A percentile compares a stretch with the other conserved stretches of the same genome.
Evolutionary conservation across 169 alveolate species (phyloP).

Genomic region (Plasmodium knowlesi): DNA sequence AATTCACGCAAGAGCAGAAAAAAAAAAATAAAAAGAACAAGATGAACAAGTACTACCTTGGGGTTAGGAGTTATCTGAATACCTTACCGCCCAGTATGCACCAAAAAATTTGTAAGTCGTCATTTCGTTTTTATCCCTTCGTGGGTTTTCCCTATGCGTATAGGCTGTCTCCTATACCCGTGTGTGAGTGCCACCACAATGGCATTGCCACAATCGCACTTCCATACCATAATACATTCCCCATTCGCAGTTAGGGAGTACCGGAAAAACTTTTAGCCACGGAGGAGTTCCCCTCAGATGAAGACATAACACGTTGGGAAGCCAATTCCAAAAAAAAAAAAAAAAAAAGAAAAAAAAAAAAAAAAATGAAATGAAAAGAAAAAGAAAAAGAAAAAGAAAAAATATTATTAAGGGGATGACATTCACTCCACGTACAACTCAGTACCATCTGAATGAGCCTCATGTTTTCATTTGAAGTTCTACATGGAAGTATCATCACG

Average conservation of each 20-base stretch:
- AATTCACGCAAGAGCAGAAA: slow-evolving; percentile 37
- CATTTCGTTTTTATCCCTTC: neutral
- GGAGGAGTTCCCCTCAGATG: neutral
- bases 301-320: neutral
- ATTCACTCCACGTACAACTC: neutral
- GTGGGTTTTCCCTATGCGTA: neutral
- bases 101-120: slow-evolving; percentile 44
- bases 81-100: slow-evolving; percentile 51
- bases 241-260: slow-evolving; percentile 54
- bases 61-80: slow-evolving; percentile 3
- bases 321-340: neutral
- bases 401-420: neutral
- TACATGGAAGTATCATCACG: neutral
- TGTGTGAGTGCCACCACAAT: neutral
- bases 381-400: neutral
- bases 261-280: slow-evolving; percentile 2
- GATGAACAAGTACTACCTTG: slow-evolving; percentile 33
- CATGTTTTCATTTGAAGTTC: neutral
- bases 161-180: neutral
- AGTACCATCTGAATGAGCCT: neutral
- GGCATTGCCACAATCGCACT: neutral
- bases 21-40: slow-evolving; percentile 54
- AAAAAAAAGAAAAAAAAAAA: neutral
- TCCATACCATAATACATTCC: neutral
- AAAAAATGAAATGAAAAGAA: too few species aligned